Conservation (phyloP, 768 basidiomycete genomes). For the Astraeus odoratus region DNA sequence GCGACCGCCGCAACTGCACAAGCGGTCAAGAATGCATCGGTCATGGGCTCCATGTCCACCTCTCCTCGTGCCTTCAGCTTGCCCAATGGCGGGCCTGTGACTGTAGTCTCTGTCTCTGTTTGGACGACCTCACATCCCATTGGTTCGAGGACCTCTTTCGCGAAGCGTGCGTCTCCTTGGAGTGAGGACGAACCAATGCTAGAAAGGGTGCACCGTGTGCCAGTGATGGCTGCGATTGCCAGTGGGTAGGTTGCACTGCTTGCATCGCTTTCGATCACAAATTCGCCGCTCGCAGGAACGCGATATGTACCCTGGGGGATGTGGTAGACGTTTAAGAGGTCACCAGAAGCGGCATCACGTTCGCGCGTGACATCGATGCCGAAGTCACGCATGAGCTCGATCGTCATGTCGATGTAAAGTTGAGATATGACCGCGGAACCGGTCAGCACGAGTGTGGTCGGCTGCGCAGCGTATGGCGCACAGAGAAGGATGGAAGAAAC, state of each 20-base stretch:
- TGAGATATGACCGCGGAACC: slow-evolving; percentile 97
- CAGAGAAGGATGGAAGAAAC: slow-evolving; percentile 96
- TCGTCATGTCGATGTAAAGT: slow-evolving; percentile 99
- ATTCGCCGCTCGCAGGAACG: slow-evolving; percentile 58
- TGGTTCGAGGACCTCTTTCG: slow-evolving; percentile 83
- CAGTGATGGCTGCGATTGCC: slow-evolving; percentile 94
- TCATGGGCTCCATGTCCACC: slow-evolving; percentile 99
- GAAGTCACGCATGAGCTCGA: slow-evolving; percentile 95
- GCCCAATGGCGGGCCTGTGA: slow-evolving; percentile 81
- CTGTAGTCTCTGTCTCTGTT: slow-evolving; percentile 83
- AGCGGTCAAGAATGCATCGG: slow-evolving; percentile 97
- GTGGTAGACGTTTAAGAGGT: slow-evolving; percentile 70
- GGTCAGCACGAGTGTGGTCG: slow-evolving; percentile 83
- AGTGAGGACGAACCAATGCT: slow-evolving; percentile 89
- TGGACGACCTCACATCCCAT: slow-evolving; percentile 95
- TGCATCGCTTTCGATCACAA: slow-evolving; percentile 93
- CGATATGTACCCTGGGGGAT: slow-evolving; percentile 76
- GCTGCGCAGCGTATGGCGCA: slow-evolving; percentile 82
- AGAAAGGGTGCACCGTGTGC: slow-evolving; percentile 88
- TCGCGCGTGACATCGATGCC: slow-evolving; percentile 72
- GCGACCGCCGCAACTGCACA: slow-evolving; percentile 87
- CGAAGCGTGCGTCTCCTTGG: slow-evolving; percentile 97
- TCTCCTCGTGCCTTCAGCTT: slow-evolving; percentile 55
- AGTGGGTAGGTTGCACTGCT: slow-evolving; percentile 95
- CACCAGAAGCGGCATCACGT: slow-evolving; percentile 50